Evolutionary conservation across 2,329 filamentous ascomycete species (phyloP).

Genomic region (Stagonosporopsis vannaccii): DNA sequence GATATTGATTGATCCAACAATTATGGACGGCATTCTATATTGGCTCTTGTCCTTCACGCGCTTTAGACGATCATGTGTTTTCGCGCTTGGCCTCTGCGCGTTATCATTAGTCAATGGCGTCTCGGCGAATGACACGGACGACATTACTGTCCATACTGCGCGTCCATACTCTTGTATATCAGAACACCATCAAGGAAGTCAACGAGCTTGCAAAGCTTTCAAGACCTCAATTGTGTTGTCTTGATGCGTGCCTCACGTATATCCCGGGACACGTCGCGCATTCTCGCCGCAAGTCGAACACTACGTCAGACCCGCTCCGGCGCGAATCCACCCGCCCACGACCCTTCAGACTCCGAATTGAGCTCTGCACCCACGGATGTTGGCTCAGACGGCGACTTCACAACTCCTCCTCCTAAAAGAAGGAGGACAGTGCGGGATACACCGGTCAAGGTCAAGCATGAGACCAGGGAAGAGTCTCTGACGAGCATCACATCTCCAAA

Average conservation of each 20-base stretch:
- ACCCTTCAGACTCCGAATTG: conserved; percentile 42
- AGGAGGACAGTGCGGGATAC: conserved; percentile 53
- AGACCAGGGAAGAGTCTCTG: conserved; percentile 27
- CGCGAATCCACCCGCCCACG: conserved; percentile 31
- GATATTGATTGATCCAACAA: too few species aligned
- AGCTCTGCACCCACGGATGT: conserved; percentile 41
- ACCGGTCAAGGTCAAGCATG: conserved; percentile 42
- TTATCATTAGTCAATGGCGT: conserved; percentile 3
- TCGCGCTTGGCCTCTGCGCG: conserved; percentile 9
- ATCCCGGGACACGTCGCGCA: conserved; percentile 46
- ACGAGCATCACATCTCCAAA: conserved; percentile 33
- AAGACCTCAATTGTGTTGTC: neutral
- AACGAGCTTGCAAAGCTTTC: neutral
- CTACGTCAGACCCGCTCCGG: conserved; percentile 44
- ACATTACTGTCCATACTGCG: conserved; percentile 11
- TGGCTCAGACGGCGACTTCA: conserved; percentile 31
- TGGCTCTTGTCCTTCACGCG: neutral
- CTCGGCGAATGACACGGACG: conserved; percentile 9
- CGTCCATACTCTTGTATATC: neutral
- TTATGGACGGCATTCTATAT: too few species aligned
- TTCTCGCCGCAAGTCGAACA: conserved; percentile 41
- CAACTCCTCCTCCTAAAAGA: conserved; percentile 51
- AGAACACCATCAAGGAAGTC: neutral
- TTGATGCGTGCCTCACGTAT: conserved; percentile 49
- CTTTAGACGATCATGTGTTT: conserved; percentile 6